Evolutionary conservation across 108 stramenopile genomes (phyloP).

Genomic region (Craspedostauros australis): DNA sequence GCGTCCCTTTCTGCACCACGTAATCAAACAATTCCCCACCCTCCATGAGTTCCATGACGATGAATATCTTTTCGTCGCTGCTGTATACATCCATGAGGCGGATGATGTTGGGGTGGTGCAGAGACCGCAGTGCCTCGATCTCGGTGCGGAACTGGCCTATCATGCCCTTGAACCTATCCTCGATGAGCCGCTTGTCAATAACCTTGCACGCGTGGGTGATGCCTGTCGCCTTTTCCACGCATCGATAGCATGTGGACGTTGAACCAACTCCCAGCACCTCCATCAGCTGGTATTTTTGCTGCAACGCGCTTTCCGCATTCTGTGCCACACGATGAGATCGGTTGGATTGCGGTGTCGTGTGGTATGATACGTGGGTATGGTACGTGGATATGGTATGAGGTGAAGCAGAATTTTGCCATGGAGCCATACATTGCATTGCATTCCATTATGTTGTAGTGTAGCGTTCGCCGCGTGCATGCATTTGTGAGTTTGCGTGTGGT

Average conservation of each 20-base stretch:
- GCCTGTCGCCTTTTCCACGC: slow-evolving; percentile 48
- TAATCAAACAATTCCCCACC: slow-evolving; percentile 99
- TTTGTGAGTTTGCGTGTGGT: too few species aligned
- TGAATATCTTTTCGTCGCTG: slow-evolving; percentile 86
- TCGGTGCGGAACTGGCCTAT: slow-evolving; percentile 95
- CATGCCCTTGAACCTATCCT: slow-evolving; percentile 80
- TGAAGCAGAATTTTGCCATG: background rate
- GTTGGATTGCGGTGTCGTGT: slow-evolving; percentile 8
- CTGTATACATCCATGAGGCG: slow-evolving; percentile 90
- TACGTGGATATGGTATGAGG: background rate
- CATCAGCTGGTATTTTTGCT: slow-evolving; percentile 79
- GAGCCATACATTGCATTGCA: background rate
- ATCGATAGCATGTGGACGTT: slow-evolving; percentile 92
- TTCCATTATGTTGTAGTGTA: too few species aligned
- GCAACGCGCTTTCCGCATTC: slow-evolving; percentile 60
- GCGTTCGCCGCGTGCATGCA: too few species aligned
- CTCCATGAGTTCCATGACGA: slow-evolving; percentile 97
- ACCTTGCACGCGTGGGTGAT: slow-evolving; percentile 91
- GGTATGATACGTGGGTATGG: background rate
- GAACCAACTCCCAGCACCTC: slow-evolving; percentile 95
- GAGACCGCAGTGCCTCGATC: slow-evolving; percentile 65
- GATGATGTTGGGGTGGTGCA: slow-evolving; percentile 93
- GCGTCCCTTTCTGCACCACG: slow-evolving; percentile 91
- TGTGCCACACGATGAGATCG: slow-evolving; percentile 1
- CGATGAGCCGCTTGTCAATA: slow-evolving; percentile 91